Evolutionary conservation across 345 rosid species (phyloP).

Genomic region (Citrus medica): DNA sequence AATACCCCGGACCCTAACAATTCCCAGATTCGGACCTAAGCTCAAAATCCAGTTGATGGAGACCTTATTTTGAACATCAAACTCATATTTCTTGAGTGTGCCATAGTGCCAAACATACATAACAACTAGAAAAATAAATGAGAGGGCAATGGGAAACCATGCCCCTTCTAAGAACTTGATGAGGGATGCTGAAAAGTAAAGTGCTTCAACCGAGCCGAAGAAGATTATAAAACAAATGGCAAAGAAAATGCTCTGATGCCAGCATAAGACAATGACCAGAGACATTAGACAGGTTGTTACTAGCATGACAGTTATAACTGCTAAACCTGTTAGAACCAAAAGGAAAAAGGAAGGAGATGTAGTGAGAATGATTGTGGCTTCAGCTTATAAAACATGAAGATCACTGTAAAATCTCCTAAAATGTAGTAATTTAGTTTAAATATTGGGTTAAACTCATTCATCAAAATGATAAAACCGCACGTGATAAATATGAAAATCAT

Average conservation of each 20-base stretch:
- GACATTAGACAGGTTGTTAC: slow-evolving; percentile 96
- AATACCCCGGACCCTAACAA: slow-evolving; percentile 82
- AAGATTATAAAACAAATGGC: slow-evolving; percentile 70
- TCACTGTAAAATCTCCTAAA: not conserved
- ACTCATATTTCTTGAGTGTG: slow-evolving; percentile 77
- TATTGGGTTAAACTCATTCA: not conserved
- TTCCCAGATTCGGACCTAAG: slow-evolving; percentile 77
- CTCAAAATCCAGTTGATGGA: slow-evolving; percentile 85
- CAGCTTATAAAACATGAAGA: not conserved
- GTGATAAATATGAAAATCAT: not conserved
- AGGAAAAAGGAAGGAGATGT: not conserved
- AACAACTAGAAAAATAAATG: slow-evolving; percentile 62
- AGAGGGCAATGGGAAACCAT: slow-evolving; percentile 88
- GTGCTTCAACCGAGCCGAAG: slow-evolving; percentile 83
- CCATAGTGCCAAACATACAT: slow-evolving; percentile 98
- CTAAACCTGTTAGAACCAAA: slow-evolving; percentile 65
- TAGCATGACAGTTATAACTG: slow-evolving; percentile 95
- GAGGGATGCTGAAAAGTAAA: slow-evolving; percentile 96
- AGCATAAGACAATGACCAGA: slow-evolving; percentile 81
- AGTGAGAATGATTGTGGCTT: not conserved
- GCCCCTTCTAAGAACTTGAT: slow-evolving; percentile 96
- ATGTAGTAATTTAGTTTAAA: not conserved
- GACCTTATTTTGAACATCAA: slow-evolving; percentile 91
- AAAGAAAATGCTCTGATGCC: slow-evolving; percentile 66
- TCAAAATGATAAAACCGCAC: not conserved